Percentiles rank a stretch among this genome's conserved stretches.
Evolutionary conservation across 352 stramenopile genomes (phyloP).

Genomic region (Globisporangium iwayamae): DNA sequence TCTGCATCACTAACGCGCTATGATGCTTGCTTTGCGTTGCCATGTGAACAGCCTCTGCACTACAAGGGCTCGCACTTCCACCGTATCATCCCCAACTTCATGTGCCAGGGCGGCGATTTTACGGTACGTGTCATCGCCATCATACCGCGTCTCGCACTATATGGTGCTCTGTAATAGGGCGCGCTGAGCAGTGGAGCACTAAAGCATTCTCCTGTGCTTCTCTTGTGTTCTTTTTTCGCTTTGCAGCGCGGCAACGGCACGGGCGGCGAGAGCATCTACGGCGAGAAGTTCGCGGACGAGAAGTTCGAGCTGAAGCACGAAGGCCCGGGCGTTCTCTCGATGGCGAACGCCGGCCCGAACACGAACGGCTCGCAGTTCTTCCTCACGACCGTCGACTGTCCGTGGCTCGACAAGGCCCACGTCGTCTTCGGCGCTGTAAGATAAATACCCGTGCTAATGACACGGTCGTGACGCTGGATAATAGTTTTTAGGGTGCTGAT

Average conservation of each 20-base stretch:
- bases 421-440: conserved; percentile 93
- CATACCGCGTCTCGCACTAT: too few relatives aligned
- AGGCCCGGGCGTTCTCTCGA: conserved; percentile 88
- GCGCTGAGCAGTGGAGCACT: neutral
- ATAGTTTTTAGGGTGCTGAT: neutral
- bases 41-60: conserved; percentile 43
- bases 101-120: conserved; percentile 98
- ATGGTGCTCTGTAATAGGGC: too few relatives aligned
- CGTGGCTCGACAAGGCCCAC: conserved; percentile 87
- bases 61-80: conserved; percentile 92
- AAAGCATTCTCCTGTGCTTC: neutral
- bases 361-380: conserved; percentile 99
- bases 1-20: neutral
- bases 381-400: conserved; percentile 91
- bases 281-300: conserved; percentile 93
- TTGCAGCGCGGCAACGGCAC: conserved; percentile 75
- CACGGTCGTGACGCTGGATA: neutral
- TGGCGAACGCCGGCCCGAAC: conserved; percentile 96
- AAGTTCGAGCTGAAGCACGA: conserved; percentile 95
- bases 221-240: conserved; percentile 24
- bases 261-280: conserved; percentile 93
- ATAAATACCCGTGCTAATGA: neutral
- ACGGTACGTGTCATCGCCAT: conserved; percentile 45
- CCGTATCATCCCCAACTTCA: conserved; percentile 92
- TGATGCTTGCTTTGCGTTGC: neutral